Percentiles rank a stretch among this genome's conserved stretches.
These are phyloP conservation scores for Cytospora piceicola DNA, from an alignment of 2,329 filamentous ascomycete species.

Conservation along the genomic window DNA sequence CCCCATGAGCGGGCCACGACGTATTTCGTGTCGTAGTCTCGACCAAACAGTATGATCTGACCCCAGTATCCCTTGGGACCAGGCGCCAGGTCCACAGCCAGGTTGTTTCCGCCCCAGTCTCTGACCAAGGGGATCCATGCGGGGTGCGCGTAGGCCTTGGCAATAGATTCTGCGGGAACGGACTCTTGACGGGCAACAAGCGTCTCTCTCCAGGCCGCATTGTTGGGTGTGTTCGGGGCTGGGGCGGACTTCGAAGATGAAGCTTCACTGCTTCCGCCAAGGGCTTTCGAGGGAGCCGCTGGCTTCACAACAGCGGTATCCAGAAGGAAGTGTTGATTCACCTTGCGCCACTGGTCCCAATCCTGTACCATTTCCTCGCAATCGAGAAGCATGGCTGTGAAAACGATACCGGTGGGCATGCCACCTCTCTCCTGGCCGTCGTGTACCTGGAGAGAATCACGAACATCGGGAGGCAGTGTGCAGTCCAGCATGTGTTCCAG, in stretches of 20 bases:
- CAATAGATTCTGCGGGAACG: conserved; percentile 82
- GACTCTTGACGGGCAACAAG: conserved; percentile 84
- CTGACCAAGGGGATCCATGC: conserved; percentile 95
- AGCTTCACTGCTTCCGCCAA: conserved; percentile 67
- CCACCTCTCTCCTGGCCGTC: conserved; percentile 98
- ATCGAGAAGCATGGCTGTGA: conserved; percentile 92
- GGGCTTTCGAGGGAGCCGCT: conserved; percentile 70
- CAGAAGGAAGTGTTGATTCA: conserved; percentile 86
- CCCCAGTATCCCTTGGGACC: conserved; percentile 92
- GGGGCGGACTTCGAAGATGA: conserved; percentile 70
- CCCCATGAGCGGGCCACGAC: conserved; percentile 93
- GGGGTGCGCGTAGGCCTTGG: conserved; percentile 90
- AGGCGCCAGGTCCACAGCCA: conserved; percentile 90
- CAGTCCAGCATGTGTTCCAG: conserved; percentile 95
- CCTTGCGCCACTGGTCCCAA: conserved; percentile 93
- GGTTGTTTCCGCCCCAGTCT: conserved; percentile 98
- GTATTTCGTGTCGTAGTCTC: conserved; percentile 98
- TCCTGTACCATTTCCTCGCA: conserved; percentile 98
- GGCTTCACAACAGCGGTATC: conserved; percentile 62
- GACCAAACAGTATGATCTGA: conserved; percentile 93
- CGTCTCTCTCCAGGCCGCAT: conserved; percentile 80
- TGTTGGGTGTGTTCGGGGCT: conserved; percentile 54
- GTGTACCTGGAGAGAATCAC: conserved; percentile 87
- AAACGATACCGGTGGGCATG: conserved; percentile 87
- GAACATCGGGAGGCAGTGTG: conserved; percentile 88